Percentiles rank a stretch among this genome's conserved stretches.
phyloP scores from a whole-genome alignment of 1,284 basidiomycete genomes.

The Ceratobasidium sp. region DNA sequence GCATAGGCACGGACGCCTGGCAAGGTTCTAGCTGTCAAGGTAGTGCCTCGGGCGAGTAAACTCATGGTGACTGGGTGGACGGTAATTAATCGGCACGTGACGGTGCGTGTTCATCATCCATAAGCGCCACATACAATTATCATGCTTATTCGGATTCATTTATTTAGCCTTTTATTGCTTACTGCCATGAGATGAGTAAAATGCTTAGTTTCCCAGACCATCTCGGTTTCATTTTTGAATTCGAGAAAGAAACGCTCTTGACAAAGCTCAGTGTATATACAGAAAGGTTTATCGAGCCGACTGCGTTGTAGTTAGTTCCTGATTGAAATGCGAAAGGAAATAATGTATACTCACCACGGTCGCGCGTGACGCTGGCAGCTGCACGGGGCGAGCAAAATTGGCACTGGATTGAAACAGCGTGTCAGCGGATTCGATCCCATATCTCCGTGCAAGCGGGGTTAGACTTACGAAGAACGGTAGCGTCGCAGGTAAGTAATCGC shows the following conservation, averaged over 20 bases:
- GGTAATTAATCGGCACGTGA: constrained; percentile 21
- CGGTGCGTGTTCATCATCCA: not conserved
- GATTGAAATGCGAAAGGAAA: not conserved
- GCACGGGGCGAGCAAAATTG: constrained; percentile 36
- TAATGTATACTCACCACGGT: constrained; percentile 15
- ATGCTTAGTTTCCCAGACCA: not conserved
- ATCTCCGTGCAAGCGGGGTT: no score
- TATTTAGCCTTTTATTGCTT: no score
- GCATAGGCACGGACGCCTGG: constrained; percentile 31
- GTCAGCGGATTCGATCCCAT: not conserved
- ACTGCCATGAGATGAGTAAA: not conserved
- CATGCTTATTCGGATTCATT: not conserved
- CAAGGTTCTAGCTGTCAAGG: not conserved
- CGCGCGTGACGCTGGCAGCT: constrained; percentile 35
- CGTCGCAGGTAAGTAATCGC: constrained; percentile 92
- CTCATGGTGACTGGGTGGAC: constrained; percentile 13
- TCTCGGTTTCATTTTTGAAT: not conserved
- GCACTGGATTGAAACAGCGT: constrained; percentile 7
- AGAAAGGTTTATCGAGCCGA: constrained; percentile 15
- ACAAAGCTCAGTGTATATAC: not conserved
- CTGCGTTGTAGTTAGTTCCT: not conserved
- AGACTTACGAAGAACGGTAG: constrained; percentile 77
- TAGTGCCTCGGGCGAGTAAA: not conserved
- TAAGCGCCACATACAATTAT: constrained; percentile 1
- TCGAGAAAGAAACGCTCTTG: not conserved